Evolutionary conservation across 345 rosid genomes (phyloP).

Genomic region (Fremontodendron californicum): DNA sequence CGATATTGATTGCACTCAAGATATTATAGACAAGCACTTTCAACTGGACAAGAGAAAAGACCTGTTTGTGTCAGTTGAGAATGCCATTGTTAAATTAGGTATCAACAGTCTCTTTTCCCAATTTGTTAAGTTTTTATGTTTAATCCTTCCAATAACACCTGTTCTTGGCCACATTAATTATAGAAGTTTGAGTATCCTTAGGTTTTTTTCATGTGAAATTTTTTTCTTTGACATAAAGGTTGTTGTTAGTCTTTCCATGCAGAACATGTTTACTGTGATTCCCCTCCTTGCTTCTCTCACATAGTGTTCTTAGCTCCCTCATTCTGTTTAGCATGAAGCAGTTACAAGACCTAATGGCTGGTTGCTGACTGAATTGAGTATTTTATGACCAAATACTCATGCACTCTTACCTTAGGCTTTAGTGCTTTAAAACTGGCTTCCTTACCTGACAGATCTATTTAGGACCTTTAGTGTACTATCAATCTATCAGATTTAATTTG

Average conservation of each 20-base stretch:
- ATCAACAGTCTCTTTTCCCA: not conserved
- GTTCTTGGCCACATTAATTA: not conserved
- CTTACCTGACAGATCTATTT: not conserved
- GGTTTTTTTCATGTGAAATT: not conserved
- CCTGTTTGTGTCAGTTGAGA: constrained; percentile 46
- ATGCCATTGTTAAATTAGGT: constrained; percentile 59
- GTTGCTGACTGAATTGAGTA: not conserved
- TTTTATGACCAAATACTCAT: not conserved
- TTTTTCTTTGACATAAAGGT: not conserved
- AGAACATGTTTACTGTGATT: not conserved
- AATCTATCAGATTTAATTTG: not conserved
- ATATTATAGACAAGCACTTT: constrained; percentile 29
- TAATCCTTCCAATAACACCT: not conserved
- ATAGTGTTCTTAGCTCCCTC: not conserved
- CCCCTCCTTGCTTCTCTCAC: not conserved
- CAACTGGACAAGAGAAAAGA: constrained; percentile 50
- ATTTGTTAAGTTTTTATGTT: not conserved
- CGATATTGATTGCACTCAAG: constrained; percentile 31
- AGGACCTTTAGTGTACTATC: not conserved
- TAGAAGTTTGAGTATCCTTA: not conserved
- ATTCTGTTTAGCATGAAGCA: not conserved
- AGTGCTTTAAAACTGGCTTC: not conserved
- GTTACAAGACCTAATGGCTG: not conserved
- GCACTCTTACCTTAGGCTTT: not conserved
- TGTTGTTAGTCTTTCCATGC: not conserved